Percentiles rank a stretch among this genome's conserved stretches.
Evolutionary conservation across 257 asterid species (phyloP).

Genomic region (Plantago major): DNA sequence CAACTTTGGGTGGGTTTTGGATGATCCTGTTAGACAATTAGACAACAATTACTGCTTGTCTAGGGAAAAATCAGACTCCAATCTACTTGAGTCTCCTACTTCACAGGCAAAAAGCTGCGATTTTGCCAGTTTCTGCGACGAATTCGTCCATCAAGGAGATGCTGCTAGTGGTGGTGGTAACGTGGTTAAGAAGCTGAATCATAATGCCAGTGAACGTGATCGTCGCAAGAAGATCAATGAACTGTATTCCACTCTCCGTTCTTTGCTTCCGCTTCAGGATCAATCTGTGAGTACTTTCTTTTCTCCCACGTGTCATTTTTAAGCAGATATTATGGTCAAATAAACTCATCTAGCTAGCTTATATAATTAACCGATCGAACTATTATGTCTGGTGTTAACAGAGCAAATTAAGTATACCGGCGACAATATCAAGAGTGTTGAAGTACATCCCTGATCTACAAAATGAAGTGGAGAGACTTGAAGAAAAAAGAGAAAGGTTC

Average conservation of each 20-base stretch:
- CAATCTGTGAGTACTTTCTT: slow-evolving; percentile 29
- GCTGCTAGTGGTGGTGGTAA: background rate
- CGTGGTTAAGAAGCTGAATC: slow-evolving; percentile 52
- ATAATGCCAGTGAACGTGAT: slow-evolving; percentile 75
- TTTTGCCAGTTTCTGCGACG: background rate
- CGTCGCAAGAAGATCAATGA: slow-evolving; percentile 62
- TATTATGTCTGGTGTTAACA: slow-evolving; percentile 13
- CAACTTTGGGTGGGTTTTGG: slow-evolving; percentile 32
- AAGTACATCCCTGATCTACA: slow-evolving; percentile 76
- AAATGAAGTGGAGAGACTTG: slow-evolving; percentile 44
- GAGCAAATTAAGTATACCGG: slow-evolving; percentile 65
- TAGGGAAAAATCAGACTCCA: slow-evolving; percentile 24
- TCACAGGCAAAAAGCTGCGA: slow-evolving; percentile 10
- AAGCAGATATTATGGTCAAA: no score
- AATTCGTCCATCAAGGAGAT: slow-evolving; percentile 7
- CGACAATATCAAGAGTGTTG: slow-evolving; percentile 49
- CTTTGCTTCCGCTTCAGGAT: slow-evolving; percentile 60
- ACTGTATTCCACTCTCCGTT: slow-evolving; percentile 58
- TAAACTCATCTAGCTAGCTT: background rate
- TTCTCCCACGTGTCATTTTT: background rate
- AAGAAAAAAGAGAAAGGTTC: slow-evolving; percentile 38
- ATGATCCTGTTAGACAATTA: slow-evolving; percentile 21
- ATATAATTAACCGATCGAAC: background rate
- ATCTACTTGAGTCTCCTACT: slow-evolving; percentile 29
- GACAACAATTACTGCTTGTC: slow-evolving; percentile 23